Evolutionary conservation across 495 filamentous ascomycete genomes (phyloP).

Genomic region (Penicillium lividum): DNA sequence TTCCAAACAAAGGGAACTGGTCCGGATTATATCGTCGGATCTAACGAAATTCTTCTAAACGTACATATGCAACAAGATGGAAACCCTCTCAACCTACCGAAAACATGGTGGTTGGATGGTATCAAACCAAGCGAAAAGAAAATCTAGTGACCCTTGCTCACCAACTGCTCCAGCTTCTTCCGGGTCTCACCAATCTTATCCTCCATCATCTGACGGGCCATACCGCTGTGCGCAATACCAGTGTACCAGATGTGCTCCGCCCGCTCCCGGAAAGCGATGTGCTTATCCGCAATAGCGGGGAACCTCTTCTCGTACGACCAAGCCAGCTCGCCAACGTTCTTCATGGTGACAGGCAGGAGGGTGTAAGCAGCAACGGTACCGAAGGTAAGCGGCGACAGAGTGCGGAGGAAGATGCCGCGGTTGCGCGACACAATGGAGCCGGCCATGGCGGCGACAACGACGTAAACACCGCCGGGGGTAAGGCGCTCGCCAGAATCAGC

Average conservation of each 20-base stretch:
- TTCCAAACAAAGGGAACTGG: constrained; percentile 29
- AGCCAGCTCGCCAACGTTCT: constrained; percentile 77
- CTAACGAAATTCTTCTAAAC: constrained; percentile 33
- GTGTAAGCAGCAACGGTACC: constrained; percentile 73
- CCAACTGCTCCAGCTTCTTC: constrained; percentile 80
- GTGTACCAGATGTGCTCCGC: constrained; percentile 69
- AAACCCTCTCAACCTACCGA: constrained; percentile 17
- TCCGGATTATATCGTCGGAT: constrained; percentile 36
- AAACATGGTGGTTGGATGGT: constrained; percentile 4
- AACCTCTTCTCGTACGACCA: constrained; percentile 90
- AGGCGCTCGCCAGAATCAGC: constrained; percentile 79
- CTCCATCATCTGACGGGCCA: constrained; percentile 71
- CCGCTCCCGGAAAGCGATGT: constrained; percentile 64
- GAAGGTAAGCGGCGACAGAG: constrained; percentile 66
- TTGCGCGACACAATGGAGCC: constrained; percentile 86
- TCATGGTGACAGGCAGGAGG: constrained; percentile 75
- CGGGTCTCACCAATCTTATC: constrained; percentile 72
- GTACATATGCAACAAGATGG: constrained; percentile 35
- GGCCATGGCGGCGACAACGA: constrained; percentile 88
- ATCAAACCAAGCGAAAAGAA: constrained; percentile 21
- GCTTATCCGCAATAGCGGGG: constrained; percentile 76
- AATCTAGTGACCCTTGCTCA: constrained; percentile 74
- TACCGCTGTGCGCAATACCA: constrained; percentile 67
- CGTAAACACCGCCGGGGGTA: constrained; percentile 83
- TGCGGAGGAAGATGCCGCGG: constrained; percentile 76